Evolutionary conservation across 768 basidiomycete genomes (phyloP).

Genomic region (Agaricus sinodeliciosus): DNA sequence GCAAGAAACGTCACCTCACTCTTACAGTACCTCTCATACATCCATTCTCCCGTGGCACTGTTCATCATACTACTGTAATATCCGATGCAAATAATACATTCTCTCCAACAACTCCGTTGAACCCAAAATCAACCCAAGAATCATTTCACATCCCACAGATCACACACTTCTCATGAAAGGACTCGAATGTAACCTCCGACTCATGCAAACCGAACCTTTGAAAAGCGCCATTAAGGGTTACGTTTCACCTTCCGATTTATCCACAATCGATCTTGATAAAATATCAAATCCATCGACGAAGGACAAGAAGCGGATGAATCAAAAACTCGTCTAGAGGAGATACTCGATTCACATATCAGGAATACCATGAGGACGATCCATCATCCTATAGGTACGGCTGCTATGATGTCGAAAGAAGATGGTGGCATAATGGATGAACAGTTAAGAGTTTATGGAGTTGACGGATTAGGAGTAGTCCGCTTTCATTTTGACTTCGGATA

Average conservation of each 20-base stretch:
- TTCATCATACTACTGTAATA: conserved; percentile 15
- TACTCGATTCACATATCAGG: not conserved
- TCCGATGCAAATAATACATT: not conserved
- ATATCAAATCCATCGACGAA: conserved; percentile 10
- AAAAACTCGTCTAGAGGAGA: not conserved
- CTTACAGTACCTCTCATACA: conserved; percentile 20
- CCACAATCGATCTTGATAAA: conserved; percentile 1
- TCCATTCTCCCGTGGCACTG: conserved; percentile 31
- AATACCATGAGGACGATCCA: conserved; percentile 2
- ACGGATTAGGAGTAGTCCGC: conserved; percentile 23
- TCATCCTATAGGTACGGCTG: conserved; percentile 17
- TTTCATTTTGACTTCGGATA: conserved; percentile 15
- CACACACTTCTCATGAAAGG: conserved; percentile 15
- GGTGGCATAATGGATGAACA: conserved; percentile 28
- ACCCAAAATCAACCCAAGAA: conserved; percentile 8
- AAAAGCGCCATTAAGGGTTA: conserved; percentile 1
- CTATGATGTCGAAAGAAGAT: conserved; percentile 21
- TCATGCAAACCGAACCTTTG: conserved; percentile 9
- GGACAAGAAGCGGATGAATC: not conserved
- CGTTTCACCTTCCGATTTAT: conserved; percentile 1
- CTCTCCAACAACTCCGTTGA: not conserved
- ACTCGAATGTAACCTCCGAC: conserved; percentile 9
- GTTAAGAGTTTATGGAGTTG: conserved; percentile 25
- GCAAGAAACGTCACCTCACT: conserved; percentile 4
- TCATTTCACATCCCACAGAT: conserved; percentile 12